Conservation (phyloP, 2,329 filamentous ascomycete species). For the Alternaria burnsii region DNA sequence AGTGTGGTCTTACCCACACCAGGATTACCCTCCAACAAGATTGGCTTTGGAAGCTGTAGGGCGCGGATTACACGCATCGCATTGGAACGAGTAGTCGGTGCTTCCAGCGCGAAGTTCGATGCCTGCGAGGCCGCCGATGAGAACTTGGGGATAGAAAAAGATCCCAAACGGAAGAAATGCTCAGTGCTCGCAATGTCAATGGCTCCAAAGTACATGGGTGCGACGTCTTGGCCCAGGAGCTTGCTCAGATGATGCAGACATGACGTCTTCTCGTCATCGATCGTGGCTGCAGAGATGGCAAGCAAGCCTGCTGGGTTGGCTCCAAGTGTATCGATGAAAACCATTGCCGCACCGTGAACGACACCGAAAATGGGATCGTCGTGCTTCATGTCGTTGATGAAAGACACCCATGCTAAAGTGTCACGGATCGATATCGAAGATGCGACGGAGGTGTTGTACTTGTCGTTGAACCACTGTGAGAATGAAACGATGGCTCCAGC, state of each 20-base stretch:
- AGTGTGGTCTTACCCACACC: conserved; percentile 98
- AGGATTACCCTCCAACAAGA: conserved; percentile 94
- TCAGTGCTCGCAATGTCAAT: conserved; percentile 67
- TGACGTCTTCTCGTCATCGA: conserved; percentile 73
- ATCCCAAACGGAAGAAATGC: conserved; percentile 71
- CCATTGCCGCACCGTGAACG: conserved; percentile 90
- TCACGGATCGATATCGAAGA: conserved; percentile 90
- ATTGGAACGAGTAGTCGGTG: conserved; percentile 88
- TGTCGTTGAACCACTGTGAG: conserved; percentile 88
- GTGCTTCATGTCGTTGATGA: conserved; percentile 75
- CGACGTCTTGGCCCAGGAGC: conserved; percentile 71
- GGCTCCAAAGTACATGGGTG: conserved; percentile 69
- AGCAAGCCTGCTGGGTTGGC: conserved; percentile 92
- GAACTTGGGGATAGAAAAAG: conserved; percentile 72
- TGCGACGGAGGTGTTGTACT: conserved; percentile 76
- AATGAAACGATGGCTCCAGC: conserved; percentile 81
- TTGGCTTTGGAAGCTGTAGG: conserved; percentile 86
- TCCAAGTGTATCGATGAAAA: conserved; percentile 94
- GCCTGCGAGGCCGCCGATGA: conserved; percentile 57
- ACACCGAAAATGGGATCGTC: conserved; percentile 61
- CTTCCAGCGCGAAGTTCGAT: conserved; percentile 78
- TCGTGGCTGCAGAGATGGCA: conserved; percentile 72
- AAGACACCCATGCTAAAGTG: conserved; percentile 90
- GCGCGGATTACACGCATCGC: conserved; percentile 90
- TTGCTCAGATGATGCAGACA: conserved; percentile 78